Conservation (phyloP, 1,139 yeast genomes). For the Blastobotrys apis region DNA sequence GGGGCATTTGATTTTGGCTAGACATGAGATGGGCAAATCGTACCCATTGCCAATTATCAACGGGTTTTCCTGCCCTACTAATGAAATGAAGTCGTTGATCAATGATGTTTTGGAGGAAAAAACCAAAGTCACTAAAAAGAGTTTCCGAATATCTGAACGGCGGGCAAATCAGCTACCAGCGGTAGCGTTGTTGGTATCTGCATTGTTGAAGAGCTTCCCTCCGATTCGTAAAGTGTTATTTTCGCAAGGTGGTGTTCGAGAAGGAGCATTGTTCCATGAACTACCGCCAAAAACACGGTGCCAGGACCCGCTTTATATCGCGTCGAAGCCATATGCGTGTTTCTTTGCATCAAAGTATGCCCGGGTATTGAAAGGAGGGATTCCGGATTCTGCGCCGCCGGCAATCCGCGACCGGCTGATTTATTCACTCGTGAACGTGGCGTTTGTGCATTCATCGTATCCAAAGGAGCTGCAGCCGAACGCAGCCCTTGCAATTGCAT, state of each 20-base stretch:
- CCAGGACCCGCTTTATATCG: slow-evolving; percentile 61
- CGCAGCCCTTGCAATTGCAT: slow-evolving; percentile 61
- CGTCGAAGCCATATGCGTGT: slow-evolving; percentile 64
- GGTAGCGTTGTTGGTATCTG: slow-evolving; percentile 55
- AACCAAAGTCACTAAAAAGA: slow-evolving; percentile 32
- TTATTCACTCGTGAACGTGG: slow-evolving; percentile 63
- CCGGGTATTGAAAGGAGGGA: slow-evolving; percentile 46
- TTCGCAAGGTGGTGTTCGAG: slow-evolving; percentile 69
- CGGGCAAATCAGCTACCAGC: slow-evolving; percentile 61
- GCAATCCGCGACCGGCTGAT: slow-evolving; percentile 54
- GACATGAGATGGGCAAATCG: slow-evolving; percentile 49
- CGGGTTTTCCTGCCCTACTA: slow-evolving; percentile 54
- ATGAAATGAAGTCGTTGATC: slow-evolving; percentile 40
- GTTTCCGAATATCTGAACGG: slow-evolving; percentile 57
- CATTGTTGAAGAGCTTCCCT: slow-evolving; percentile 57
- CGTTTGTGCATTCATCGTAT: slow-evolving; percentile 66
- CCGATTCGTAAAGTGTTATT: slow-evolving; percentile 54
- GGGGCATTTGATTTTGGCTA: slow-evolving; percentile 52
- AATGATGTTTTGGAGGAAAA: slow-evolving; percentile 16
- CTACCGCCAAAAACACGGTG: slow-evolving; percentile 50
- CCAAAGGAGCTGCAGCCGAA: slow-evolving; percentile 70
- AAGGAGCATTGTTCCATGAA: slow-evolving; percentile 60
- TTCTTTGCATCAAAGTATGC: slow-evolving; percentile 50
- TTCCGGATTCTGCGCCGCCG: slow-evolving; percentile 50
- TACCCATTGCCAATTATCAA: slow-evolving; percentile 51